A percentile compares a stretch with the other conserved stretches of the same genome.
Conservation (phyloP, 139 green algal genomes). For the Eudorina sp. region DNA sequence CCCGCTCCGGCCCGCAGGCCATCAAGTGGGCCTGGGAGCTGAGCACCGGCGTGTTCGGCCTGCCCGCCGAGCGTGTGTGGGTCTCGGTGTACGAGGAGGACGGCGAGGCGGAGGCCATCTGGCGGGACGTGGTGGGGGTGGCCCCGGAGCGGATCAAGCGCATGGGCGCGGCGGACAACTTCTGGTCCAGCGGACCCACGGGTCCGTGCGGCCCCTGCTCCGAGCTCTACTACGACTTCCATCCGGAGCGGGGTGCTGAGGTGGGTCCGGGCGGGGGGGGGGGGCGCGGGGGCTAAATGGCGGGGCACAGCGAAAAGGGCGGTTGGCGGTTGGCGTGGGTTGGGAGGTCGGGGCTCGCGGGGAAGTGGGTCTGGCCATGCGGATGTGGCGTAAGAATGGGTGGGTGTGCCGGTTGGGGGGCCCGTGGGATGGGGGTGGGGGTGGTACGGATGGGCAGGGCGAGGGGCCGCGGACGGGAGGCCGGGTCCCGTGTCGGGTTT, state of each 20-base stretch:
- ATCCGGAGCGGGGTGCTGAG: slow-evolving; percentile 80
- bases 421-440: no score
- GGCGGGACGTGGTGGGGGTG: slow-evolving; percentile 87
- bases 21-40: slow-evolving; percentile 93
- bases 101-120: slow-evolving; percentile 88
- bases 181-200: slow-evolving; percentile 91
- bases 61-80: slow-evolving; percentile 86
- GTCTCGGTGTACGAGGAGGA: slow-evolving; percentile 94
- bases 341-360: no score
- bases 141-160: slow-evolving; percentile 80
- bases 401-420: no score
- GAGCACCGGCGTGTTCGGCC: slow-evolving; percentile 79
- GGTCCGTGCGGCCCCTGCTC: slow-evolving; percentile 95
- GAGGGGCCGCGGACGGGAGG: no score
- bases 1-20: slow-evolving; percentile 59
- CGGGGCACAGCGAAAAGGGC: no score
- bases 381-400: no score
- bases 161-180: slow-evolving; percentile 94
- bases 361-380: no score
- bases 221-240: slow-evolving; percentile 97
- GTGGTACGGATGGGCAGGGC: no score
- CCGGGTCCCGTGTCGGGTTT: no score
- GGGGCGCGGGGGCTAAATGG: not conserved
- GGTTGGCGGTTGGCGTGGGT: no score
- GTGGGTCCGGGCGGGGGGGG: slow-evolving; percentile 40